Evolutionary conservation across 1,139 yeast genomes (phyloP).

Genomic region (Yamadazyma diddensiae): DNA sequence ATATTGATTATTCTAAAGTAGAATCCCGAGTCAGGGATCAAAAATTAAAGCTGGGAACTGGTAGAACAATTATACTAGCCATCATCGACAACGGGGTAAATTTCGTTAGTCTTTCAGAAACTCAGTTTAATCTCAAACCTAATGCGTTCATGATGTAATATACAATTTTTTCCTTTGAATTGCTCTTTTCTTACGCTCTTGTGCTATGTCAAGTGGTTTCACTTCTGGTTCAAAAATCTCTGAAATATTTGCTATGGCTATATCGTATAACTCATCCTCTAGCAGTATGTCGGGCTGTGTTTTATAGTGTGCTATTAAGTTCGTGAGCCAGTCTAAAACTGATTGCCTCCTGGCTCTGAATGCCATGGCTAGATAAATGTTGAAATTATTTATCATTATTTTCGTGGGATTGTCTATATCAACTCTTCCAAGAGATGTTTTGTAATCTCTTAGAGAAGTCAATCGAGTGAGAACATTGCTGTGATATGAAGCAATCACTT

Average conservation of each 20-base stretch:
- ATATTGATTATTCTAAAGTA: slow-evolving; percentile 16
- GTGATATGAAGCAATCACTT: slow-evolving; percentile 13
- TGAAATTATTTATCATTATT: slow-evolving; percentile 12
- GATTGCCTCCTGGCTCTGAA: slow-evolving; percentile 10
- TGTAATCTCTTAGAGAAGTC: slow-evolving; percentile 9
- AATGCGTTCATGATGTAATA: slow-evolving; percentile 8
- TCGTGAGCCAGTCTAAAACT: slow-evolving; percentile 11
- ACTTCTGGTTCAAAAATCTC: slow-evolving; percentile 2
- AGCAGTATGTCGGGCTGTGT: neutral
- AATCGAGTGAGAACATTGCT: slow-evolving; percentile 12
- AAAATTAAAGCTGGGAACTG: slow-evolving; percentile 40
- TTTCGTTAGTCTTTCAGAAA: slow-evolving; percentile 58
- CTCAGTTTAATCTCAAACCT: slow-evolving; percentile 48
- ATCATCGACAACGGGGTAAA: slow-evolving; percentile 72
- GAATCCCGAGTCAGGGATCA: slow-evolving; percentile 26
- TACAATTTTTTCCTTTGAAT: neutral
- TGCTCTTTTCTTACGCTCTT: neutral
- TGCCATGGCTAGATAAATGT: slow-evolving; percentile 12
- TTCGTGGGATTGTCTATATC: neutral
- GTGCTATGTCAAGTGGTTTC: slow-evolving; percentile 1
- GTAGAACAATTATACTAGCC: slow-evolving; percentile 56
- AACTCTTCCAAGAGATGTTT: slow-evolving; percentile 4
- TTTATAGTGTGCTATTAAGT: slow-evolving; percentile 9
- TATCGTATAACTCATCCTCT: slow-evolving; percentile 6
- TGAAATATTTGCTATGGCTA: slow-evolving; percentile 6